Evolutionary conservation across 352 stramenopile species (phyloP).

Genomic region (Phytopythium helicoides): DNA sequence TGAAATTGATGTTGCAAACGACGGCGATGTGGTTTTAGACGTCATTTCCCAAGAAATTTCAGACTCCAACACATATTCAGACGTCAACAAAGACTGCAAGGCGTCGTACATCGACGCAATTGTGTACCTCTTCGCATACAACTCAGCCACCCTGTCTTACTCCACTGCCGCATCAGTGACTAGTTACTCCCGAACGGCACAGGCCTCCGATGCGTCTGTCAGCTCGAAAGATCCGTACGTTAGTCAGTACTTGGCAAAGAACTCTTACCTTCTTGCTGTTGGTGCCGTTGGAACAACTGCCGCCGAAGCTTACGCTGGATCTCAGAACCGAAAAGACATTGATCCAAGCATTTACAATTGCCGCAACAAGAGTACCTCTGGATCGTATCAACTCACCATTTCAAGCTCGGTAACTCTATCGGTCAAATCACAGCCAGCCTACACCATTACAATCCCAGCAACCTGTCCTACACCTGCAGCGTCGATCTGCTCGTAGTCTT

Average conservation of each 20-base stretch:
- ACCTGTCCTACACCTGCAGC: neutral
- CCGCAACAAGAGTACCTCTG: constrained; percentile 17
- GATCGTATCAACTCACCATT: constrained; percentile 36
- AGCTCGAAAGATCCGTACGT: constrained; percentile 52
- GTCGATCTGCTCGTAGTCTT: constrained; percentile 2
- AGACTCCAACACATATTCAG: constrained; percentile 43
- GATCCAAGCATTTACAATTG: constrained; percentile 30
- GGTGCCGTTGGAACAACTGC: constrained; percentile 22
- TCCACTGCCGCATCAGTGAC: no score
- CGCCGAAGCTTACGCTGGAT: constrained; percentile 20
- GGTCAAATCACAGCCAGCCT: neutral
- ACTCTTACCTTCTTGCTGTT: constrained; percentile 42
- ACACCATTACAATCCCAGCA: neutral
- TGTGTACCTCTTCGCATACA: constrained; percentile 52
- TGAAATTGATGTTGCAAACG: constrained; percentile 33
- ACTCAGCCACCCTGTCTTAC: constrained; percentile 16
- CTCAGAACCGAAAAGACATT: constrained; percentile 22
- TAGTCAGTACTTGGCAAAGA: constrained; percentile 44
- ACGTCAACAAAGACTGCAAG: constrained; percentile 66
- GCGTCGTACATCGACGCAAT: constrained; percentile 60
- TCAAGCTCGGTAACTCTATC: constrained; percentile 20
- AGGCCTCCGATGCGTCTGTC: constrained; percentile 37
- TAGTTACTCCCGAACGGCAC: no score
- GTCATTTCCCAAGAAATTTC: constrained; percentile 61
- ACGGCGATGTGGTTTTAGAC: constrained; percentile 51